Evolutionary conservation across 2,329 filamentous ascomycete species (phyloP).

Genomic region (Ophiostoma sp.): DNA sequence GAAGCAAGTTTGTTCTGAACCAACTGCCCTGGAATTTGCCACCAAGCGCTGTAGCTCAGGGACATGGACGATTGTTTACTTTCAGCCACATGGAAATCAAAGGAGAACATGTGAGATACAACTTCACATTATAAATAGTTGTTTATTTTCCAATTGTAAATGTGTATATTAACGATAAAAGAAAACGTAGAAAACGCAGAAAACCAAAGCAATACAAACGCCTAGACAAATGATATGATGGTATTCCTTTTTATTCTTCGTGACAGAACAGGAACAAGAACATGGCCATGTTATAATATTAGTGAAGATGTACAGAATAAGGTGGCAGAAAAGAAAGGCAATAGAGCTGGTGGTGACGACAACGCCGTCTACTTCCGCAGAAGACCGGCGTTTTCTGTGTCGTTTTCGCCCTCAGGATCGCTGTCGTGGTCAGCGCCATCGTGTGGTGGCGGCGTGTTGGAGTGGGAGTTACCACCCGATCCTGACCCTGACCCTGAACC

Average conservation of each 20-base stretch:
- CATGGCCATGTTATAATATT: background rate
- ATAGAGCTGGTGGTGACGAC: background rate
- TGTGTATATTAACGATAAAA: background rate
- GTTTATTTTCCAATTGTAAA: background rate
- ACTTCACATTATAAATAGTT: too few species aligned
- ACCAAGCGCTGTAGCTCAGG: background rate
- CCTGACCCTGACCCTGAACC: background rate
- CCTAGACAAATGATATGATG: background rate
- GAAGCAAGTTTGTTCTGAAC: too few species aligned
- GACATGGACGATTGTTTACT: background rate
- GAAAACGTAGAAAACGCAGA: background rate
- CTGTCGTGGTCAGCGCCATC: slow-evolving; percentile 24
- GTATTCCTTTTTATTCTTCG: background rate
- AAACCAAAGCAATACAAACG: background rate
- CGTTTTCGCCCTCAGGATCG: slow-evolving; percentile 39
- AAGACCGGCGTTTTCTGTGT: slow-evolving; percentile 50
- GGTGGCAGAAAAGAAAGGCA: too few species aligned
- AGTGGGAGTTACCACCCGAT: background rate
- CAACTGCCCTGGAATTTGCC: background rate
- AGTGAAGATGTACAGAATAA: background rate
- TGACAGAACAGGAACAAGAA: background rate
- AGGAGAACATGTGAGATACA: too few species aligned
- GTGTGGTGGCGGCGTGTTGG: slow-evolving; percentile 13
- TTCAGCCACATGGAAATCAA: background rate
- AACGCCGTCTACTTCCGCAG: slow-evolving; percentile 38